Conservation (phyloP, 2,329 filamentous ascomycete species). For the Fusarium nurragi region DNA sequence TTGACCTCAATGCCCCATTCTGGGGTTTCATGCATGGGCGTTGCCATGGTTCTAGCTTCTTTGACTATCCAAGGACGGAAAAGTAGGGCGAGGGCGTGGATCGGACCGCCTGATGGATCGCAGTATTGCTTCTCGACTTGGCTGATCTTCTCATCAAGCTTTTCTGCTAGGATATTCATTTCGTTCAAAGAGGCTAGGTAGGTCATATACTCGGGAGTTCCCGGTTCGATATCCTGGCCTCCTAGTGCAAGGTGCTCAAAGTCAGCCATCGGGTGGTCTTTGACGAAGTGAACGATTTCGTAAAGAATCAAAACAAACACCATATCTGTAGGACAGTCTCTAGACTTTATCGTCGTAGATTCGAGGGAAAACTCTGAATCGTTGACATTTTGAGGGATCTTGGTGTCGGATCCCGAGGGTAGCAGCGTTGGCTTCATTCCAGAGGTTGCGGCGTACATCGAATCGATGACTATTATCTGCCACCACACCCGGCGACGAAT, state of each 20-base stretch:
- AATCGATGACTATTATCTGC: constrained; percentile 14
- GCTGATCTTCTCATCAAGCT: neutral
- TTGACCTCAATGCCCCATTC: constrained; percentile 13
- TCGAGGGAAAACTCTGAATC: neutral
- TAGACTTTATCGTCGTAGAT: neutral
- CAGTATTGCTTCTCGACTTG: neutral
- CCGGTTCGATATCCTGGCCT: neutral
- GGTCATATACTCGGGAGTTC: neutral
- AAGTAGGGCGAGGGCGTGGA: neutral
- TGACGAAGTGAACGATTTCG: neutral
- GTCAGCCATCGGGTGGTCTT: neutral
- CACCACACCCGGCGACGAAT: constrained; percentile 19
- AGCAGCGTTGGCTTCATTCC: constrained; percentile 4
- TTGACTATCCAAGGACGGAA: neutral
- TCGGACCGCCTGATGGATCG: neutral
- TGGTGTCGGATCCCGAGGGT: neutral
- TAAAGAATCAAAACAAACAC: neutral
- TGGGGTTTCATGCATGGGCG: neutral
- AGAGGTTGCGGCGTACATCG: constrained; percentile 9
- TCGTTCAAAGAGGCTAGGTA: neutral
- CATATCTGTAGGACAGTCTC: constrained; percentile 12
- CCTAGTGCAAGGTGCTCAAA: constrained; percentile 11
- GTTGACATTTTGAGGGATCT: neutral
- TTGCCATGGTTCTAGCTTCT: neutral
- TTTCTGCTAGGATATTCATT: neutral